phyloP scores from a whole-genome alignment of 1,139 yeast species.

The Zygoascus sp. region DNA sequence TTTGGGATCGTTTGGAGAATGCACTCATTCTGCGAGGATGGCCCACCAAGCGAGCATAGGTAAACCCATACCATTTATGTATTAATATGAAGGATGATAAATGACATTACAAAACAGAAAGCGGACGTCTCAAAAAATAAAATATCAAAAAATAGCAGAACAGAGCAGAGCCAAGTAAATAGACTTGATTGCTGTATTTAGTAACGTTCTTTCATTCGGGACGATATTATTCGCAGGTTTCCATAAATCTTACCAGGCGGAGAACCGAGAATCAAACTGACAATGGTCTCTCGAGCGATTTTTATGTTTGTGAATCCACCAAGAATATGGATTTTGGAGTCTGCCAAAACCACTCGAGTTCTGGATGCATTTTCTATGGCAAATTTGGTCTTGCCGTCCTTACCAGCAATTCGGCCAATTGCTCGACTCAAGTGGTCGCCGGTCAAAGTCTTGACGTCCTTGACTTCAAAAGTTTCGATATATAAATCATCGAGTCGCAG shows the following conservation, averaged over 20 bases:
- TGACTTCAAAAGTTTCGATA: constrained; percentile 93
- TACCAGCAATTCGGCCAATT: constrained; percentile 98
- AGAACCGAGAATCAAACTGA: constrained; percentile 88
- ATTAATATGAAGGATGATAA: constrained; percentile 2
- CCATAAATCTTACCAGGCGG: constrained; percentile 99
- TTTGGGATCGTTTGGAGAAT: constrained; percentile 59
- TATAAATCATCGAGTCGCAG: constrained; percentile 91
- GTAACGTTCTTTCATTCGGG: constrained; percentile 94
- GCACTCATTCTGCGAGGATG: constrained; percentile 20
- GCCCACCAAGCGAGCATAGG: constrained; percentile 11
- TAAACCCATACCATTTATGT: constrained; percentile 2
- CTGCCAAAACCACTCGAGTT: constrained; percentile 96
- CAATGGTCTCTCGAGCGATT: constrained; percentile 97
- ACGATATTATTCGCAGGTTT: constrained; percentile 91
- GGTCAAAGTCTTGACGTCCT: constrained; percentile 89
- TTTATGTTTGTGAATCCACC: constrained; percentile 97
- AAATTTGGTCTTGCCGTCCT: constrained; percentile 97
- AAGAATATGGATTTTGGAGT: constrained; percentile 88
- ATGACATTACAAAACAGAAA: not conserved
- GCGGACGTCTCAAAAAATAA: constrained; percentile 4
- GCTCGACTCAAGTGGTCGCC: constrained; percentile 98
- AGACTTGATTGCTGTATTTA: constrained; percentile 33
- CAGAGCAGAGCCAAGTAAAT: not conserved
- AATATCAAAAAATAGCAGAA: constrained; percentile 1
- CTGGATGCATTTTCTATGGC: constrained; percentile 98